phyloP scores from a whole-genome alignment of 495 filamentous ascomycete genomes.

The Aspergillus ellipticus region DNA sequence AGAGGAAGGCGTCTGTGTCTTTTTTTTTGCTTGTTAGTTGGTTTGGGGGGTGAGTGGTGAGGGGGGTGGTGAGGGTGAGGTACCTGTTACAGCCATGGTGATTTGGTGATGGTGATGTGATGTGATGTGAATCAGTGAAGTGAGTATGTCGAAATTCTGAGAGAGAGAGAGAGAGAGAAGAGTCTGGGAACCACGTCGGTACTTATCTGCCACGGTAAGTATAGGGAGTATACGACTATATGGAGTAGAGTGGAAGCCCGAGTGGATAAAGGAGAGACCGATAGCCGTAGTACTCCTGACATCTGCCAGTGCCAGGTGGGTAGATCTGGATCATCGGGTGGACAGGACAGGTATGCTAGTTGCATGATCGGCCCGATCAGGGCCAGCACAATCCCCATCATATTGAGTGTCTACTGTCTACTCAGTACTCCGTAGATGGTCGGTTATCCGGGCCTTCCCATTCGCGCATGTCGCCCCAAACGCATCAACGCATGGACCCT shows the following conservation, averaged over 20 bases:
- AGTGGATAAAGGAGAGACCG: too few species aligned
- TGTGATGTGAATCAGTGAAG: not conserved
- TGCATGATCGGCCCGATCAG: not conserved
- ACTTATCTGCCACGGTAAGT: too few species aligned
- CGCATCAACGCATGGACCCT: too few species aligned
- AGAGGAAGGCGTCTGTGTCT: slow-evolving; percentile 27
- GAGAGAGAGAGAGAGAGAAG: too few species aligned
- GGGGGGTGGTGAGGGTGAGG: not conserved
- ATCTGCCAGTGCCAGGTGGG: not conserved
- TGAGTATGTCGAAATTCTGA: too few species aligned
- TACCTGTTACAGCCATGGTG: not conserved
- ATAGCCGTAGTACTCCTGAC: not conserved
- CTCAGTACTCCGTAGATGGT: too few species aligned
- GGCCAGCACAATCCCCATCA: too few species aligned
- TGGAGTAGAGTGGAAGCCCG: too few species aligned
- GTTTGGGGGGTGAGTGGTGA: not conserved
- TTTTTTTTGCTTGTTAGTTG: not conserved
- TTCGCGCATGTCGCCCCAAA: not conserved
- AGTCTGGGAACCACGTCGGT: too few species aligned
- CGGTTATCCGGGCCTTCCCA: not conserved
- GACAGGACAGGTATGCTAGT: not conserved
- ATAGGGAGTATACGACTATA: too few species aligned
- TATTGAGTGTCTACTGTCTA: too few species aligned
- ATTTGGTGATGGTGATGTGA: not conserved
- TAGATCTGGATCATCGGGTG: not conserved